Percentiles rank a stretch among this genome's conserved stretches.
Evolutionary conservation across 768 basidiomycete species (phyloP).

Genomic region (Agaricus bisporus): DNA sequence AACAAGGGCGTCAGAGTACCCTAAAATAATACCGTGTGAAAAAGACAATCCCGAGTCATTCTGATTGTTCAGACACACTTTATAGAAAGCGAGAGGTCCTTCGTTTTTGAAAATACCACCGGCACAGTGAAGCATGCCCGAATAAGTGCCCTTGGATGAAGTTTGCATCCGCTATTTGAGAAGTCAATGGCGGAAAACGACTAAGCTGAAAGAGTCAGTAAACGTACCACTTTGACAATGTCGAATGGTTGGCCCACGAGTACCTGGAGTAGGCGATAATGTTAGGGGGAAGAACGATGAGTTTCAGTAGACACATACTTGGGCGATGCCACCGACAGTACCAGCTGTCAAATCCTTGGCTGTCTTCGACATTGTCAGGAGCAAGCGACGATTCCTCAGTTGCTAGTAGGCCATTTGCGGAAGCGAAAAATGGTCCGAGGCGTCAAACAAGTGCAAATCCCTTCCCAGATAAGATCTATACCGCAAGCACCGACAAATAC

Average conservation of each 20-base stretch:
- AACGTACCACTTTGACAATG: constrained; percentile 91
- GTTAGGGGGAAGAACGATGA: background rate
- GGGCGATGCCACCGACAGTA: constrained; percentile 86
- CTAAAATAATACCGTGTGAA: constrained; percentile 30
- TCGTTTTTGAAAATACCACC: constrained; percentile 87
- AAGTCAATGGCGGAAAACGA: background rate
- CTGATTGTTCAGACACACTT: constrained; percentile 39
- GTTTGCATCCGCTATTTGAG: constrained; percentile 84
- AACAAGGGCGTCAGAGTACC: constrained; percentile 87
- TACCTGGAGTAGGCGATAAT: constrained; percentile 39
- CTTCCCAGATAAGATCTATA: constrained; percentile 17
- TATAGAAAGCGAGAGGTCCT: constrained; percentile 92
- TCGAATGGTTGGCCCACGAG: constrained; percentile 94
- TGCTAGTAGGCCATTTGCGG: background rate
- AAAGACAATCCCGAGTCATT: background rate
- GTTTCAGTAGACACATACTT: constrained; percentile 35
- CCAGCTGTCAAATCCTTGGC: constrained; percentile 86
- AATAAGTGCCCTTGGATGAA: constrained; percentile 82
- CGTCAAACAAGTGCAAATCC: constrained; percentile 7
- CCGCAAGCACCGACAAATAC: too few relatives aligned
- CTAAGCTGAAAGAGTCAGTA: background rate
- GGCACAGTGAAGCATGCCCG: constrained; percentile 84
- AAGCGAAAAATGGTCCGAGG: background rate
- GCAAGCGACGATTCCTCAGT: background rate
- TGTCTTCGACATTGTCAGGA: constrained; percentile 49